phyloP scores from a whole-genome alignment of 2,329 filamentous ascomycete genomes.

The Sphaerostilbella broomeana region DNA sequence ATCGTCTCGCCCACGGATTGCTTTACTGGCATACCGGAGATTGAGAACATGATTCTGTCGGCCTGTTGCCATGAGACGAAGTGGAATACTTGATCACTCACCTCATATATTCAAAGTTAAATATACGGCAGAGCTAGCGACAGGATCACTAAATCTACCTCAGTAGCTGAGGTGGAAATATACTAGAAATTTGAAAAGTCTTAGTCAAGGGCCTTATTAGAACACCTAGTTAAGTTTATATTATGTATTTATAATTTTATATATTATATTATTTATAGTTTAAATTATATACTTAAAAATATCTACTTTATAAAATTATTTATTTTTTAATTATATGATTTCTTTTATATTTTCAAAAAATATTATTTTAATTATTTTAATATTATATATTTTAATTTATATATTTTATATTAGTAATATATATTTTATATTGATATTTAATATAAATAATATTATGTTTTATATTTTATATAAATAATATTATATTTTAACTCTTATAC shows the following conservation, averaged over 20 bases:
- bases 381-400: neutral
- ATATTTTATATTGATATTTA: neutral
- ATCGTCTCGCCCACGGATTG: constrained; percentile 96
- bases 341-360: neutral
- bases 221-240: neutral
- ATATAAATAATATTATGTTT: neutral
- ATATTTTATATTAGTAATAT: neutral
- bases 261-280: neutral
- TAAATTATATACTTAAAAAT: neutral
- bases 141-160: neutral
- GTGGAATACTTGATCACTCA: too few species aligned
- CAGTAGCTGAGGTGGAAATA: too few species aligned
- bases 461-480: constrained; percentile 2
- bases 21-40: constrained; percentile 73
- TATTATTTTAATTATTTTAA: neutral
- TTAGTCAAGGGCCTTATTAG: neutral
- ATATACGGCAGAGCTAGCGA: neutral
- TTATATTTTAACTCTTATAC: neutral
- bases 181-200: neutral
- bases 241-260: neutral
- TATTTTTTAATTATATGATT: neutral
- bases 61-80: too few species aligned
- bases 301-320: constrained; percentile 1
- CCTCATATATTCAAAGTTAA: too few species aligned
- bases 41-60: constrained; percentile 64